phyloP scores from a whole-genome alignment of 345 rosid species.

The Gossypium bickii region DNA sequence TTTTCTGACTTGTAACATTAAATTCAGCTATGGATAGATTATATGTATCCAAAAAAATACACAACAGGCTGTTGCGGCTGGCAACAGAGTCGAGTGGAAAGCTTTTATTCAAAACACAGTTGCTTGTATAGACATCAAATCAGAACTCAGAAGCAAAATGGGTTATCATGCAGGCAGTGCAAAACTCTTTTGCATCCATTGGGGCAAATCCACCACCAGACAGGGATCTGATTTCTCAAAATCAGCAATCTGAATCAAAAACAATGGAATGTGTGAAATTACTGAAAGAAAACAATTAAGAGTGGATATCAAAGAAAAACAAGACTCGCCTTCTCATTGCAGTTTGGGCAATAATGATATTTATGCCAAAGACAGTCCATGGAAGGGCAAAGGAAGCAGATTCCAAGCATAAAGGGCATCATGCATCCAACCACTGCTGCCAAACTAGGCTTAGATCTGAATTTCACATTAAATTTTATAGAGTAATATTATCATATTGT shows the following conservation, averaged over 20 bases:
- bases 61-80: no score
- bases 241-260: conserved; percentile 62
- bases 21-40: no score
- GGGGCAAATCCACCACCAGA: conserved; percentile 73
- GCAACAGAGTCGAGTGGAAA: background rate
- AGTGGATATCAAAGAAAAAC: background rate
- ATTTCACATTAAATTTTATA: background rate
- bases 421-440: conserved; percentile 95
- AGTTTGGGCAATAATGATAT: conserved; percentile 81
- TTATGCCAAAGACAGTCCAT: conserved; percentile 99
- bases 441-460: conserved; percentile 85
- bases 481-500: background rate
- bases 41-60: no score
- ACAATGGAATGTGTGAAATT: background rate
- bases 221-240: conserved; percentile 87
- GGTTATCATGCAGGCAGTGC: background rate
- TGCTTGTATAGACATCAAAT: background rate
- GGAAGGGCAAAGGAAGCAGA: conserved; percentile 89
- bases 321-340: conserved; percentile 54
- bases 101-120: background rate
- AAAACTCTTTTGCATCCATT: conserved; percentile 71
- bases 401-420: conserved; percentile 87
- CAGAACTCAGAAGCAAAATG: background rate
- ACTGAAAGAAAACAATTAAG: background rate
- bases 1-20: no score